Evolutionary conservation across 78 protist genomes (phyloP).

Genomic region (Bigelowiella natans): DNA sequence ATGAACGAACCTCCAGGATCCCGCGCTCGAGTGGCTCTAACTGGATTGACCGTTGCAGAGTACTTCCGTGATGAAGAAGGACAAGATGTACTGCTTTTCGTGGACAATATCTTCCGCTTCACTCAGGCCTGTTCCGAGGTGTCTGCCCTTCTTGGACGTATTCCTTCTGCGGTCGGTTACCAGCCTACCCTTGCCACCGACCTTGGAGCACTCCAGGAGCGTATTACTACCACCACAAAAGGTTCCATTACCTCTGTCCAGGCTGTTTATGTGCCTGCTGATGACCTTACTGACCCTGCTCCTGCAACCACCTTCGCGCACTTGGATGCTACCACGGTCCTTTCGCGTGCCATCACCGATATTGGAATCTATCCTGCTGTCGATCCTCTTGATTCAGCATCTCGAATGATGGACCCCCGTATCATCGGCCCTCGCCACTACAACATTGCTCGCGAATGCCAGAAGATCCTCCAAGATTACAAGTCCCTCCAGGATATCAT

Average conservation of each 20-base stretch:
- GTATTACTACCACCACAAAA: slow-evolving; percentile 91
- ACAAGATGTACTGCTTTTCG: slow-evolving; percentile 95
- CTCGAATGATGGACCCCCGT: slow-evolving; percentile 90
- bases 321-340: slow-evolving; percentile 97
- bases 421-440: slow-evolving; percentile 64
- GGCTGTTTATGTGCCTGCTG: slow-evolving; percentile 99
- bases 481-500: slow-evolving; percentile 95
- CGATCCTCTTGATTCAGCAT: slow-evolving; percentile 93
- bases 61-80: slow-evolving; percentile 96
- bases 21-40: slow-evolving; percentile 96
- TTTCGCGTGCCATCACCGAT: slow-evolving; percentile 90
- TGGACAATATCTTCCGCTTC: slow-evolving; percentile 99
- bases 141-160: slow-evolving; percentile 96
- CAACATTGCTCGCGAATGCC: slow-evolving; percentile 69
- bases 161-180: slow-evolving; percentile 99
- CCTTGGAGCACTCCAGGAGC: slow-evolving; percentile 96
- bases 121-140: slow-evolving; percentile 96
- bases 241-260: slow-evolving; percentile 98
- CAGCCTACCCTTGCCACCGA: slow-evolving; percentile 97
- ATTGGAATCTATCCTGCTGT: slow-evolving; percentile 98
- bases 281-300: slow-evolving; percentile 98
- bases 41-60: slow-evolving; percentile 95
- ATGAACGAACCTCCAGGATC: slow-evolving; percentile 99
- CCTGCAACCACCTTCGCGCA: slow-evolving; percentile 99
- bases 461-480: slow-evolving; percentile 87